Percentiles rank a stretch among this genome's conserved stretches.
Conservation (phyloP, 2,329 filamentous ascomycete species). For the Colletotrichum filicis region DNA sequence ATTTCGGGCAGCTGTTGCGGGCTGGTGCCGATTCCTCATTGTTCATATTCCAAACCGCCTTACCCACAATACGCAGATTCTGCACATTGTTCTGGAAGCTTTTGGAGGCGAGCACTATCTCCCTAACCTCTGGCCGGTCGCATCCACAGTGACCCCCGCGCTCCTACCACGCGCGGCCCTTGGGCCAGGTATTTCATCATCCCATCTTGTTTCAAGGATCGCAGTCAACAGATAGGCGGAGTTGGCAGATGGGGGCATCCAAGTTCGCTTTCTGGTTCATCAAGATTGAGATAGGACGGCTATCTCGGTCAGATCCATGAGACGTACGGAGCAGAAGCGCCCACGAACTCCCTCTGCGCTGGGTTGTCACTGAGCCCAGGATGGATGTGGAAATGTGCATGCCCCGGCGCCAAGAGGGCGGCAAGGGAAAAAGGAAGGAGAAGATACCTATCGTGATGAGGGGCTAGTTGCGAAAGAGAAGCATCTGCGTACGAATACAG, state of each 20-base stretch:
- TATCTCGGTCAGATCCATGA: constrained; percentile 12
- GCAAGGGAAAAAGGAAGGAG: not conserved
- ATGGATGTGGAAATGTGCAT: not conserved
- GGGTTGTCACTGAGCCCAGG: not conserved
- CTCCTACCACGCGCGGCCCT: not conserved
- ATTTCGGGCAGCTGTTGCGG: not conserved
- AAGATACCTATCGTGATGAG: not conserved
- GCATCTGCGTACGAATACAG: not conserved
- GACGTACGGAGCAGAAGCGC: not conserved
- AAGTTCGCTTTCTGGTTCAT: not conserved
- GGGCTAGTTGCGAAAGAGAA: not conserved
- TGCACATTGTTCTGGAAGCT: not conserved
- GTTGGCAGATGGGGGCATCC: not conserved
- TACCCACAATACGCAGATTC: not conserved
- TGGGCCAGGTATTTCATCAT: constrained; percentile 13
- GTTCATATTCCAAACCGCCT: too few species aligned
- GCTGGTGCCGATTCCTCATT: not conserved
- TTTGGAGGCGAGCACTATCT: constrained; percentile 15
- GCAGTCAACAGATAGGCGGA: not conserved
- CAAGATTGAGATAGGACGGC: not conserved
- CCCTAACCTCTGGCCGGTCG: constrained; percentile 8
- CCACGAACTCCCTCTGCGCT: not conserved
- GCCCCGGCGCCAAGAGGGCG: constrained; percentile 11
- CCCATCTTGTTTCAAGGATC: constrained; percentile 28
- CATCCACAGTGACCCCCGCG: constrained; percentile 8